phyloP scores from a whole-genome alignment of 73 alveolate genomes.

The Tetrahymena elliotti region DNA sequence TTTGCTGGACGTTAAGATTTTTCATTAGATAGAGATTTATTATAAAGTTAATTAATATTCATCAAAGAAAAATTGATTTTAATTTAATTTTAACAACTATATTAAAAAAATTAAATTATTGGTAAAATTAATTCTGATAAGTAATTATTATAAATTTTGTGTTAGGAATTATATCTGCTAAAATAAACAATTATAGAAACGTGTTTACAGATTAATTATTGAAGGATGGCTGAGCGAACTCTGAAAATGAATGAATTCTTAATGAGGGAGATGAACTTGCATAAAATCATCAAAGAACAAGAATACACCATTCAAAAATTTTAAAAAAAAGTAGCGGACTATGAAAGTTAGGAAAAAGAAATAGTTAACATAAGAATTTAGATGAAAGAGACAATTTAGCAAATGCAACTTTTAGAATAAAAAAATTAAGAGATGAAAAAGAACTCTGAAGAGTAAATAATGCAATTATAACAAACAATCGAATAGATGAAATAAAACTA shows the following conservation, averaged over 20 bases:
- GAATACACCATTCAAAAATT: background rate
- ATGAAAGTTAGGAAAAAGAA: background rate
- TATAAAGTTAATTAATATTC: background rate
- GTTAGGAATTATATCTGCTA: background rate
- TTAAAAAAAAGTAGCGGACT: background rate
- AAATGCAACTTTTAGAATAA: background rate
- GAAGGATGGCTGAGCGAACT: background rate
- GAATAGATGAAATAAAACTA: background rate
- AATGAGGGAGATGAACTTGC: background rate
- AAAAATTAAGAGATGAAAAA: background rate
- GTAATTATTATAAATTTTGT: background rate
- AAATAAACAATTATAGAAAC: no score
- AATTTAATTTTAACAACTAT: background rate
- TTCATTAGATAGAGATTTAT: background rate
- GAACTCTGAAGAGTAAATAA: background rate
- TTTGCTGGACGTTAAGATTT: background rate
- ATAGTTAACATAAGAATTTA: background rate
- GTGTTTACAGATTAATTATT: background rate
- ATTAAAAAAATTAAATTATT: no score
- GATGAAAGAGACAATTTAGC: background rate
- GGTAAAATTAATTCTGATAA: background rate
- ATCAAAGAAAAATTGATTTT: background rate
- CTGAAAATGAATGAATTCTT: background rate
- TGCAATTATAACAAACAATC: background rate
- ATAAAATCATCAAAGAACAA: background rate